Base-by-base conservation (phyloP, 2,329 filamentous ascomycete genomes). In the Penicillium palitans region DNA sequence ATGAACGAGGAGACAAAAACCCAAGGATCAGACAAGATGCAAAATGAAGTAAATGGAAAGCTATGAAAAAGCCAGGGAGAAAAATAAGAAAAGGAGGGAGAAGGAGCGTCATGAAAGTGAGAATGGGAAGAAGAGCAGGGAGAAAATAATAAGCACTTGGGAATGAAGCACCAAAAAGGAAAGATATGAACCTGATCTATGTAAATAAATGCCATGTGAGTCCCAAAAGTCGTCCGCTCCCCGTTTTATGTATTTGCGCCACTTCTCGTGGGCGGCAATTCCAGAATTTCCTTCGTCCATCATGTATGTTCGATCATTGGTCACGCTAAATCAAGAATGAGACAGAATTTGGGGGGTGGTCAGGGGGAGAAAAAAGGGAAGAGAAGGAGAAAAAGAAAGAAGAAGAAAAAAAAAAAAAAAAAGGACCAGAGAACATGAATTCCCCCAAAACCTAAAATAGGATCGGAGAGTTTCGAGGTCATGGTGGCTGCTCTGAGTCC, bases 291-390 rank as follows among this genome's bases (percentile, higher is more conserved):
- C 67, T 58, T 73, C 69, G 69, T 72, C 70, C 70, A 70, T 74
- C 69, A 74, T 73, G 68, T 73, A 73, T 72, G 68, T 73, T 74
- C 70, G 72, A 72, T 73, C 70, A 71, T 73, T 73, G 70, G 69
- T 72, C 71, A 74, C 71, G 72, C 72, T 74, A 73, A 74, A 72
- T 72, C 69, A 72, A 72, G 69, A 72, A 72, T 68, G 67, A 70
- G 66, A 65, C 60, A 64, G 63, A 61, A 48, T 61, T 65, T 44
- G 60, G 53, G 56, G 57, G 64, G 64, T 65, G 57, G 58, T 63
- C 58, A 65, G 25, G 56, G 55, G 52, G 58, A 61, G 6, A 25
- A 25, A 25, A 25, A 25, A 57, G 53, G 57, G 40, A 60, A 61
- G 61, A 56, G 54, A 66, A 54, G 61, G 59, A 12, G 6, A 33